phyloP scores from a whole-genome alignment of 768 basidiomycete species.

The Pleurotus platypus region DNA sequence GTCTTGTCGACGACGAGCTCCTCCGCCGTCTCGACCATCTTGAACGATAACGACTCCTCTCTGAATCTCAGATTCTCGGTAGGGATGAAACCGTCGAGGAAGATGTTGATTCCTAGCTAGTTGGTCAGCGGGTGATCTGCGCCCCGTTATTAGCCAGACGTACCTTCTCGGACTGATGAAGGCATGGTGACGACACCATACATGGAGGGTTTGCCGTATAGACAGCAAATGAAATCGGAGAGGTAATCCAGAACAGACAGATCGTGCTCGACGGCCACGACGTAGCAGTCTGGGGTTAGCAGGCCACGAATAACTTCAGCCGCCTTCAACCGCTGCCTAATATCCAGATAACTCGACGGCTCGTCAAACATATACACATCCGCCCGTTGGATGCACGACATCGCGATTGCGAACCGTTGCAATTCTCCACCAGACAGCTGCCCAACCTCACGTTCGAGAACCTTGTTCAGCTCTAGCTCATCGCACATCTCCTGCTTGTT shows the following conservation, averaged over 20 bases:
- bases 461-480: slow-evolving; percentile 82
- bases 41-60: slow-evolving; percentile 92
- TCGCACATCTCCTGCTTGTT: slow-evolving; percentile 87
- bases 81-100: slow-evolving; percentile 97
- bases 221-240: slow-evolving; percentile 96
- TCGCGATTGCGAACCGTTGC: slow-evolving; percentile 96
- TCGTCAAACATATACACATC: slow-evolving; percentile 99
- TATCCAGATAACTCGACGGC: slow-evolving; percentile 96
- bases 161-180: slow-evolving; percentile 95
- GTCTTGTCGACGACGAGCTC: slow-evolving; percentile 86
- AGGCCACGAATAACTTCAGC: slow-evolving; percentile 92
- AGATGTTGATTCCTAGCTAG: slow-evolving; percentile 90
- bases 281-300: slow-evolving; percentile 80
- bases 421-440: slow-evolving; percentile 96
- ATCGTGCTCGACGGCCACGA: slow-evolving; percentile 98
- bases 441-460: slow-evolving; percentile 78
- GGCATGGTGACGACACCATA: slow-evolving; percentile 99
- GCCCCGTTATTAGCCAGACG: slow-evolving; percentile 10
- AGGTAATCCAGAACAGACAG: slow-evolving; percentile 96
- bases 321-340: slow-evolving; percentile 92
- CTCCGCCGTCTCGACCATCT: slow-evolving; percentile 95
- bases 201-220: slow-evolving; percentile 96
- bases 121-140: not conserved
- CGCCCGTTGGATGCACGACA: slow-evolving; percentile 92
- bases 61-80: slow-evolving; percentile 99